Evolutionary conservation across 139 green algal species (phyloP).

Genomic region (Pseudopediastrum boryanum): DNA sequence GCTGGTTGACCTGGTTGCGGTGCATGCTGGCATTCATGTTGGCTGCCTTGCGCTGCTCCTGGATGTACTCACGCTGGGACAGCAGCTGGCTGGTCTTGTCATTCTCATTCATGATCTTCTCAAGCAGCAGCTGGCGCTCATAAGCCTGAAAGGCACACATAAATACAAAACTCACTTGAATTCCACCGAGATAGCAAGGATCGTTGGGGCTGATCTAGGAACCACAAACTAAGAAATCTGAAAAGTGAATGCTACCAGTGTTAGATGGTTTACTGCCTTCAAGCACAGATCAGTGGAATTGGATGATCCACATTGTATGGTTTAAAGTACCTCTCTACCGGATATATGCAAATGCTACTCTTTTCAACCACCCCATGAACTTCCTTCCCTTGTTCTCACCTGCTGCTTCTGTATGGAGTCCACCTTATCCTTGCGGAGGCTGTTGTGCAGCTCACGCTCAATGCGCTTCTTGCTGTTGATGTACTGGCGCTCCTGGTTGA

Average conservation of each 20-base stretch:
- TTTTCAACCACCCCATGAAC: too few relatives aligned
- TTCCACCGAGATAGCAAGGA: too few relatives aligned
- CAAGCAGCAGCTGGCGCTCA: conserved; percentile 69
- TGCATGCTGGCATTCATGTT: conserved; percentile 66
- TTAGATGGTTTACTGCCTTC: too few relatives aligned
- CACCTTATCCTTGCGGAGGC: conserved; percentile 53
- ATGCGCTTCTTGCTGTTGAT: conserved; percentile 59
- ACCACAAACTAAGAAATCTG: too few relatives aligned
- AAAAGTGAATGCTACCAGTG: too few relatives aligned
- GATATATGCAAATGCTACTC: too few relatives aligned
- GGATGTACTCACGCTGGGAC: conserved; percentile 46
- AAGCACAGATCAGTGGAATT: too few relatives aligned
- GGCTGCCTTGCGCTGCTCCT: conserved; percentile 73
- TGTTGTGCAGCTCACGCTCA: conserved; percentile 35
- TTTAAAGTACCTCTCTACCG: too few relatives aligned
- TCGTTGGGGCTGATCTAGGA: too few relatives aligned
- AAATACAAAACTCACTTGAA: too few relatives aligned
- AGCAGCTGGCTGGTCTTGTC: conserved; percentile 61
- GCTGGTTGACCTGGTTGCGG: conserved; percentile 35
- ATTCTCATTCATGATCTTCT: conserved; percentile 78
- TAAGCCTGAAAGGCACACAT: conserved; percentile 60
- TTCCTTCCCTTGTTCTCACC: conserved; percentile 8
- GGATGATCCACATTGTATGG: too few relatives aligned
- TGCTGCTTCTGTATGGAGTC: conserved; percentile 73
- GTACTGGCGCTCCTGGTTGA: conserved; percentile 54